These are phyloP conservation scores for Aspergillus cavernicola DNA, from an alignment of 495 filamentous ascomycete genomes.

Conservation along the genomic window DNA sequence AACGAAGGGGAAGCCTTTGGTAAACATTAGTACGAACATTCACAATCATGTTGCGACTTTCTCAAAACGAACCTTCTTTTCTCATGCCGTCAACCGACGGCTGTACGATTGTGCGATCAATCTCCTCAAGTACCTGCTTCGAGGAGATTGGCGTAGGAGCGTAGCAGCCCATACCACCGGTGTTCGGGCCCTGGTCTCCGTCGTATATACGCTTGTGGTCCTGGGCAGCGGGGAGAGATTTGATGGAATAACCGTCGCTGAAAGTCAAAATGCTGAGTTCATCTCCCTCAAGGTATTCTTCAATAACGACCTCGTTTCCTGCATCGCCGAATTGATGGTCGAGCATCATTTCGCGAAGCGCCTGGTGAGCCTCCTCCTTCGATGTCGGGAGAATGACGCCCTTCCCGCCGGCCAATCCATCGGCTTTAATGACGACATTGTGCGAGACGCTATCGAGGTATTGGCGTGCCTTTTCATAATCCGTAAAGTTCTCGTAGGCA, in stretches of 20 bases:
- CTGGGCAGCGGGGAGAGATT: conserved; percentile 84
- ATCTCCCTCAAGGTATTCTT: conserved; percentile 89
- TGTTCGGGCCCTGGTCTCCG: conserved; percentile 88
- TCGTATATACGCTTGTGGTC: conserved; percentile 95
- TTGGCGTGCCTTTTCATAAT: conserved; percentile 69
- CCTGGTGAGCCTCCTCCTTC: conserved; percentile 77
- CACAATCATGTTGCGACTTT: not conserved
- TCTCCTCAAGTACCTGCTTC: conserved; percentile 65
- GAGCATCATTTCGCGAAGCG: conserved; percentile 85
- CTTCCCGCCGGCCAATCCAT: conserved; percentile 83
- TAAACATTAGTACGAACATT: not conserved
- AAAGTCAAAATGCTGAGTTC: conserved; percentile 90
- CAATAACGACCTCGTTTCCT: conserved; percentile 91
- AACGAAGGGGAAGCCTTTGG: conserved; percentile 62
- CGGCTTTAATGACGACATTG: conserved; percentile 85
- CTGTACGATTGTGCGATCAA: conserved; percentile 79
- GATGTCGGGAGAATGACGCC: conserved; percentile 81
- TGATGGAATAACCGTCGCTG: conserved; percentile 82
- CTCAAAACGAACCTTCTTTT: conserved; percentile 52
- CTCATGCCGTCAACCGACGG: conserved; percentile 90
- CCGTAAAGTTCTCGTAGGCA: conserved; percentile 79
- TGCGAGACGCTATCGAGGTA: conserved; percentile 74
- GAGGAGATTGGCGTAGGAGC: conserved; percentile 83
- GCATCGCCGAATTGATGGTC: conserved; percentile 82
- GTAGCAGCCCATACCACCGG: conserved; percentile 98